These are phyloP conservation scores for Phytophthora quininea DNA, from an alignment of 352 stramenopile genomes.

Conservation along the genomic window DNA sequence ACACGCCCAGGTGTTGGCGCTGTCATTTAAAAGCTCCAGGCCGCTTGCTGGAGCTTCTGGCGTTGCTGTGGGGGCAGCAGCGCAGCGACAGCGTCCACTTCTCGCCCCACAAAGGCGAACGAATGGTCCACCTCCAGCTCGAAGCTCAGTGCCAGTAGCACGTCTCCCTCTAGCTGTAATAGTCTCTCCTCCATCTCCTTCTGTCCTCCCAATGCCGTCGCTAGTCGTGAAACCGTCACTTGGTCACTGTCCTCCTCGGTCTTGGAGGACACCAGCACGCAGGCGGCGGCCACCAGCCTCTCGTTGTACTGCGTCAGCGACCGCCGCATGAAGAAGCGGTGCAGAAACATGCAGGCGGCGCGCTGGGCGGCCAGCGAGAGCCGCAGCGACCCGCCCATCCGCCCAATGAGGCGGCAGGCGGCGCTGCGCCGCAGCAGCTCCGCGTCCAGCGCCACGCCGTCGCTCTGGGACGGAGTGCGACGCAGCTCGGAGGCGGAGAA, in stretches of 20 bases:
- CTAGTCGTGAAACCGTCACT: slow-evolving; percentile 33
- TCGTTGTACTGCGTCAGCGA: slow-evolving; percentile 40
- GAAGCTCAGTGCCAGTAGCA: slow-evolving; percentile 52
- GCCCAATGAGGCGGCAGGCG: slow-evolving; percentile 42
- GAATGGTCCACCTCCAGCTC: slow-evolving; percentile 54
- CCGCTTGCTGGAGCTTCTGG: slow-evolving; percentile 39
- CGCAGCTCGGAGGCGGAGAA: slow-evolving; percentile 42
- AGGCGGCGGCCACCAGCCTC: slow-evolving; percentile 37
- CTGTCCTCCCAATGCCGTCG: slow-evolving; percentile 17
- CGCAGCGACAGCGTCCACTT: slow-evolving; percentile 42
- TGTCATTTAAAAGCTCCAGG: slow-evolving; percentile 71
- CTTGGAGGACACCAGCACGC: slow-evolving; percentile 54
- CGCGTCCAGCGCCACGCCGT: slow-evolving; percentile 37
- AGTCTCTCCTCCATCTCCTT: slow-evolving; percentile 17
- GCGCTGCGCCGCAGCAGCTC: slow-evolving; percentile 33
- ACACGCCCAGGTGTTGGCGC: slow-evolving; percentile 53
- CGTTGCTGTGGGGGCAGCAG: slow-evolving; percentile 19
- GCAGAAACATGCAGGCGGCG: slow-evolving; percentile 52
- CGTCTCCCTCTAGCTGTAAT: slow-evolving; percentile 42
- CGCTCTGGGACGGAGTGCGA: slow-evolving; percentile 33
- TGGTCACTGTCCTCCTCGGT: slow-evolving; percentile 46
- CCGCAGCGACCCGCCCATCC: slow-evolving; percentile 30
- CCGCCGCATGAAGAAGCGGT: slow-evolving; percentile 55
- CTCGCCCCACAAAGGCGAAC: slow-evolving; percentile 47
- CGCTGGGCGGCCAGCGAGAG: slow-evolving; percentile 45